phyloP scores from a whole-genome alignment of 805 yeast genomes.

The Sugiyamaella floridensis region DNA sequence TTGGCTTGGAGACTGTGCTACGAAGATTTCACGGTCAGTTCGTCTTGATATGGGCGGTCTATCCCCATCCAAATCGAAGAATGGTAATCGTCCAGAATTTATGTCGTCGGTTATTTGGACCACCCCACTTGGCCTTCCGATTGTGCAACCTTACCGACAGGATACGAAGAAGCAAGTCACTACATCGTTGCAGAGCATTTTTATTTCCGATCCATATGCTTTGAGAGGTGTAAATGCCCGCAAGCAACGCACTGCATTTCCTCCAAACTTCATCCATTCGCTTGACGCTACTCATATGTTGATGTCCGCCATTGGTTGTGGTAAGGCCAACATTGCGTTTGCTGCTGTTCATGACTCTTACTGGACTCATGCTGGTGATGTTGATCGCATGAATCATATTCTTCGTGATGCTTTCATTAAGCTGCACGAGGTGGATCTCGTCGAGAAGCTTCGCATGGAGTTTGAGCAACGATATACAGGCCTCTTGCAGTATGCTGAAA shows the following conservation, averaged over 20 bases:
- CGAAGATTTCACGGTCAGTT: slow-evolving; percentile 68
- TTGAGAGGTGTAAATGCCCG: slow-evolving; percentile 76
- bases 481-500: slow-evolving; percentile 52
- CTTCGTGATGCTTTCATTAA: slow-evolving; percentile 74
- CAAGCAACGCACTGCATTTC: slow-evolving; percentile 87
- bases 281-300: slow-evolving; percentile 97
- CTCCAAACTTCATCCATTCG: slow-evolving; percentile 93
- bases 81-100: slow-evolving; percentile 50
- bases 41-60: slow-evolving; percentile 50
- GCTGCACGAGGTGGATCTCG: slow-evolving; percentile 67
- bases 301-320: slow-evolving; percentile 74
- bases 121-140: slow-evolving; percentile 88
- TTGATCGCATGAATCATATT: slow-evolving; percentile 59
- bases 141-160: slow-evolving; percentile 92
- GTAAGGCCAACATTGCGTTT: slow-evolving; percentile 57
- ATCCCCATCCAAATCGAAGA: slow-evolving; percentile 23
- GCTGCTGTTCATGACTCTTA: slow-evolving; percentile 97
- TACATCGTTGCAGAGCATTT: slow-evolving; percentile 86
- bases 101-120: slow-evolving; percentile 96
- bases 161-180: slow-evolving; percentile 54
- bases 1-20: slow-evolving; percentile 88
- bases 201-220: slow-evolving; percentile 80
- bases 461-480: slow-evolving; percentile 74
- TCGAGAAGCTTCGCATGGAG: slow-evolving; percentile 65
- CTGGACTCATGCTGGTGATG: slow-evolving; percentile 93